A percentile compares a stretch with the other conserved stretches of the same genome.
phyloP scores from a whole-genome alignment of 1,284 basidiomycete genomes.

The Sporisorium sorghi region DNA sequence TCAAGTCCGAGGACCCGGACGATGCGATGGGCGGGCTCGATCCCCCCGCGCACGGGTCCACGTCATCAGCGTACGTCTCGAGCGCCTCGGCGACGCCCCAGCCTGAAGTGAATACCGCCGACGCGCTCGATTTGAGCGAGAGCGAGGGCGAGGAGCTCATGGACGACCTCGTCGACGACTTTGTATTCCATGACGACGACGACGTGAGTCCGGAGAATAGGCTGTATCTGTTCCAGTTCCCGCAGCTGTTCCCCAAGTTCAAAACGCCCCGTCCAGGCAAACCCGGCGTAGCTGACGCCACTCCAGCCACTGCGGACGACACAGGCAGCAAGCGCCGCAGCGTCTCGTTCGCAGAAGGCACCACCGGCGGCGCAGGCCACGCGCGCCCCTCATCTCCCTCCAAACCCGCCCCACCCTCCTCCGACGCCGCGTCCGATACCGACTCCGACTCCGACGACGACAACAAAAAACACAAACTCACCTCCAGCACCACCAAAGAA shows the following conservation, averaged over 20 bases:
- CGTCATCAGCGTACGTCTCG: conserved; percentile 13
- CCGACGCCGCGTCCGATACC: too few relatives aligned
- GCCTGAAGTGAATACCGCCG: conserved; percentile 74
- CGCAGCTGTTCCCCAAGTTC: conserved; percentile 85
- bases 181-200: conserved; percentile 70
- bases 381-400: conserved; percentile 15
- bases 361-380: conserved; percentile 46
- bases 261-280: conserved; percentile 30
- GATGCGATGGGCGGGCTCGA: conserved; percentile 27
- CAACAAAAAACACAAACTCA: conserved; percentile 32
- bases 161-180: conserved; percentile 86
- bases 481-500: conserved; percentile 18
- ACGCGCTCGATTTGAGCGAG: conserved; percentile 83
- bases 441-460: conserved; percentile 23
- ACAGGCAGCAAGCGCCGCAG: conserved; percentile 32
- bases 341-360: conserved; percentile 60
- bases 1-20: conserved; percentile 53
- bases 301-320: conserved; percentile 8
- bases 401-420: too few relatives aligned
- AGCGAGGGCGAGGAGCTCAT: conserved; percentile 86
- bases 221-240: conserved; percentile 93
- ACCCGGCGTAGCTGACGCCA: neutral
- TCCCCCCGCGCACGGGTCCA: neutral
- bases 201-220: conserved; percentile 72
- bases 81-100: conserved; percentile 34